Evolutionary conservation across 257 asterid genomes (phyloP), one percentile per base, ranked within the genome.

Genomic region (Knoxia roxburghii): DNA sequence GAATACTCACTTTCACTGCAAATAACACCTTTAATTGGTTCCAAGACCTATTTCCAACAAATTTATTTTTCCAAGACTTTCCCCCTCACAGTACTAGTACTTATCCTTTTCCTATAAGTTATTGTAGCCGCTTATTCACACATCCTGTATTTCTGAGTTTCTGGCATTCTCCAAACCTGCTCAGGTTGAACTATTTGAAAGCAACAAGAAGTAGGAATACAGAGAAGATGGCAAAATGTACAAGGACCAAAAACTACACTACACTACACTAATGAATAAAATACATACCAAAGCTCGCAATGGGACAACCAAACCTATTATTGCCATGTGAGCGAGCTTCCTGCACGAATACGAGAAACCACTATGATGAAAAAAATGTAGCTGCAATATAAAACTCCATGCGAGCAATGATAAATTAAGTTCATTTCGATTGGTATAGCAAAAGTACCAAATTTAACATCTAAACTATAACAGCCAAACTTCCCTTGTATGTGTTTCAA

Each of bases 311-410:
- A 61, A 50, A n/a, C 46, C 61, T 8, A 21, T 3, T 3, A 20
- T 58, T 13, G 33, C 63, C 74, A 70, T 61, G 11, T 37, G 20
- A 10, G 55, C 55, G 51, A 18, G 63, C 45, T 51, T 61, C 68
- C 68, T 9, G 49, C 68, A 48, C 5, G 40, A 35, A 32, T 52
- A 55, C 13, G 23, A 17, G 53, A 26, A 64, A 50, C 68, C 40
- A 39, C 39, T 50, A 70, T 46, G 27, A n/a, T 50, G 3, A 18
- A 14, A 27, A 43, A 24, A n/a, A n/a, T n/a, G n/a, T n/a, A n/a
- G n/a, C n/a, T n/a, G n/a, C 41, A 8, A 40, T 4, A 1, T 11
- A 15, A 1, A 61, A 23, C 35, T 61, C 30, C 67, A 40, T 2
- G 45, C 37, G 12, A 49, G 50, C 33, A 49, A 65, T 32, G 20